Base-by-base conservation (phyloP, 768 basidiomycete genomes). In the Podaxis sp. region DNA sequence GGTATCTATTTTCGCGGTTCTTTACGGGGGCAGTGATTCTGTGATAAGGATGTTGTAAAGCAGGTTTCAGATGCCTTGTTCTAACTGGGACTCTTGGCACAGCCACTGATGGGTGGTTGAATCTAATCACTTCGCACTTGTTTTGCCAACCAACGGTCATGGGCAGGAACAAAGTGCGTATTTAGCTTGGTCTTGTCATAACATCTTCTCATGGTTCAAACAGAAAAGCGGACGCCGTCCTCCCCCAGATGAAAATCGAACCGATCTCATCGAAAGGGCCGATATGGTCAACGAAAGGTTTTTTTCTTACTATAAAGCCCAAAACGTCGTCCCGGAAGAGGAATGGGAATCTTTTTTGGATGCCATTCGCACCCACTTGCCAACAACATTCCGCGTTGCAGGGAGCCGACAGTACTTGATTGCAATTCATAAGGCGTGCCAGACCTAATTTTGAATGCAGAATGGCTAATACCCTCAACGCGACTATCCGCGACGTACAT, bases 301-400 rank as follows among this genome's bases (percentile, higher is more conserved):
- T 63, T 77, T 77, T 53, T 73, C 75, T 5, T 92, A 92, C 70
- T 92, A 92, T 74, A 79, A 81, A 68, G 81, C 85, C 0, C 95
- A 97, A 72, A 79, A 82, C 13, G 85, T 96, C 48, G 74, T 97
- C 3, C 76, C 85, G 0, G 85, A 88, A 0, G 82, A 84, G 1
- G 92, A 98, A 71, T 98, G 93, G 92, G 80, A 86, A 0, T 51
- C 64, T 0, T 90, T 98, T 61, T 73, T 94, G 64, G 79, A 83
- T 4, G 71, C 82, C 0, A 71, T 96, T 59, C 81, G 83, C 46
- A 77, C 77, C 27, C 90, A 91, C 38, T 76, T 98, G 42, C 97
- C 97, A 3, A 96, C 93, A 0, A 97, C 95, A 0, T 99, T 99
- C 72, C 82, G 97, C 42, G 87, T 99, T 16, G 88, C 94, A 0